Evolutionary conservation across 2,329 filamentous ascomycete genomes (phyloP).

Genomic region (Penicillium sp.): DNA sequence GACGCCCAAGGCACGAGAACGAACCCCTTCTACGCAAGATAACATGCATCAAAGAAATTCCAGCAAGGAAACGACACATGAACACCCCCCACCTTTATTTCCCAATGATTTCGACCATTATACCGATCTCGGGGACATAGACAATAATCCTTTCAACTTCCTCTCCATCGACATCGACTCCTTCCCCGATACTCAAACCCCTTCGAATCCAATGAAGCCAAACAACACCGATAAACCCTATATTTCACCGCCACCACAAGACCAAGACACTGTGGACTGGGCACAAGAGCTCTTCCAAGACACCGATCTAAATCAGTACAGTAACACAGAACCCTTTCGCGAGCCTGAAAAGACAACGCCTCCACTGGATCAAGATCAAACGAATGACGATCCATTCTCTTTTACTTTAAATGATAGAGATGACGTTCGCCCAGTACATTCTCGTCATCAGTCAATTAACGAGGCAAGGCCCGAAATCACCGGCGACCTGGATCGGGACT

Average conservation of each 20-base stretch:
- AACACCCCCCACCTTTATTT: conserved; percentile 7
- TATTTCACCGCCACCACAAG: conserved; percentile 9
- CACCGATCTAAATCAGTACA: conserved; percentile 10
- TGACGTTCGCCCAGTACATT: neutral
- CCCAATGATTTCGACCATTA: conserved; percentile 27
- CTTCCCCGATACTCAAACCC: conserved; percentile 16
- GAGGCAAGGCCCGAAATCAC: conserved; percentile 26
- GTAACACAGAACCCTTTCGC: conserved; percentile 10
- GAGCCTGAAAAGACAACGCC: neutral
- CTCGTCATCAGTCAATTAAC: conserved; percentile 8
- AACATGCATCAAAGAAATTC: neutral
- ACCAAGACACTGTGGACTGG: conserved; percentile 29
- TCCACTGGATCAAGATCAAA: conserved; percentile 4
- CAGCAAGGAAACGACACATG: conserved; percentile 6
- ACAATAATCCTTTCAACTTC: conserved; percentile 19
- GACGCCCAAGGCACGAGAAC: neutral
- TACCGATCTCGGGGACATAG: conserved; percentile 2
- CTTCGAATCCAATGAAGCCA: conserved; percentile 1
- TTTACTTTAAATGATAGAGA: conserved; percentile 19
- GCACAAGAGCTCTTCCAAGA: conserved; percentile 28
- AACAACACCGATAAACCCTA: neutral
- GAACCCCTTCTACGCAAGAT: neutral
- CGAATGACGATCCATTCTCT: conserved; percentile 16
- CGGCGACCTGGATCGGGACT: conserved; percentile 37
- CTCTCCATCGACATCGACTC: conserved; percentile 26